These are phyloP conservation scores for Eutrema heterophyllum DNA, from an alignment of 345 rosid genomes.

Conservation along the genomic window DNA sequence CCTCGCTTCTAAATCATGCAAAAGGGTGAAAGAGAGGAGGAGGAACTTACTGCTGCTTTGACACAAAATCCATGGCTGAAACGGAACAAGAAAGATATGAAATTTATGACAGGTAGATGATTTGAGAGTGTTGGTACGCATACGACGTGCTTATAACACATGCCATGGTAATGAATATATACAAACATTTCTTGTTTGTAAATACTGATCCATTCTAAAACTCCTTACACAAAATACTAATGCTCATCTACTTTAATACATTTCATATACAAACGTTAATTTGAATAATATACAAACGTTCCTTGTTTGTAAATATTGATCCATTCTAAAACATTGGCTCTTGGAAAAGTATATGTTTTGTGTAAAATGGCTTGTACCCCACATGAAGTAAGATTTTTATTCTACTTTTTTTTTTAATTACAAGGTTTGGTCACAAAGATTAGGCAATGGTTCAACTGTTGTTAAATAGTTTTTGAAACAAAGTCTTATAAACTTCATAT, in stretches of 20 bases:
- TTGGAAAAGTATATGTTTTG: neutral
- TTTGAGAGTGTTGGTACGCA: neutral
- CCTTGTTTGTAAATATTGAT: too few relatives aligned
- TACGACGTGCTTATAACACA: neutral
- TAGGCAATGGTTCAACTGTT: too few relatives aligned
- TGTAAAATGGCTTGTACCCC: too few relatives aligned
- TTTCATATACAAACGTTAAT: neutral
- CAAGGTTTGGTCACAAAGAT: too few relatives aligned
- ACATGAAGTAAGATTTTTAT: too few relatives aligned
- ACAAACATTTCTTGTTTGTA: neutral
- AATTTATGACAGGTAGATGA: neutral
- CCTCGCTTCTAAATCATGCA: neutral
- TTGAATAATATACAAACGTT: too few relatives aligned
- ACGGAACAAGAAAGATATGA: neutral
- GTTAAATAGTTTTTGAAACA: too few relatives aligned
- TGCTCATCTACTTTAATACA: neutral
- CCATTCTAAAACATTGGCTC: neutral
- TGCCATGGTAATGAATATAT: neutral
- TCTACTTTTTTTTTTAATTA: too few relatives aligned
- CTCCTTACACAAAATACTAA: neutral
- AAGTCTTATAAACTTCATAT: too few relatives aligned
- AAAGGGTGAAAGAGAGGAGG: neutral
- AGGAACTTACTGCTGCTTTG: neutral
- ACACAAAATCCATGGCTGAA: neutral
- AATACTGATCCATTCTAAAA: neutral